Percentiles rank a stretch among this genome's conserved stretches.
Evolutionary conservation across 2,329 filamentous ascomycete genomes (phyloP).

Genomic region (Sclerotinia nivalis): DNA sequence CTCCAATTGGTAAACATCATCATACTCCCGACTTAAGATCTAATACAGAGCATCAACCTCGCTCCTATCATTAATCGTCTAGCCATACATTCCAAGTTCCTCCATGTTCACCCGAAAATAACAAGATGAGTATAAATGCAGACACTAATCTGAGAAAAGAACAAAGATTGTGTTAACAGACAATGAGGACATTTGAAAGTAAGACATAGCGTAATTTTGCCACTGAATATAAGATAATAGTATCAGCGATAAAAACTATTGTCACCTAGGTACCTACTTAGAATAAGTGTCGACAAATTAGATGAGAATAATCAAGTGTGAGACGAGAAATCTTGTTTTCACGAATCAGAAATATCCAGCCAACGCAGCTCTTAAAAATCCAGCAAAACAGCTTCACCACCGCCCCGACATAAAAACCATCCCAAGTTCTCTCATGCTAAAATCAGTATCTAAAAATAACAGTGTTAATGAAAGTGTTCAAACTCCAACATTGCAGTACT

Average conservation of each 20-base stretch:
- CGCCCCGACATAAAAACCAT: neutral
- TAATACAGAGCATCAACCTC: too few species aligned
- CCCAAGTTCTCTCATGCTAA: too few species aligned
- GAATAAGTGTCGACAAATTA: neutral
- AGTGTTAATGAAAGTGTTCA: neutral
- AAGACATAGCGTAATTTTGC: neutral
- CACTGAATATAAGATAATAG: neutral
- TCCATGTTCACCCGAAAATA: too few species aligned
- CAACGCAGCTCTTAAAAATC: neutral
- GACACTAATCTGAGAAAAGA: too few species aligned
- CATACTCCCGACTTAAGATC: too few species aligned
- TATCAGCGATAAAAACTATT: neutral
- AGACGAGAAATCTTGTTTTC: neutral
- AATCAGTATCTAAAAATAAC: accelerated
- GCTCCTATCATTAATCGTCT: too few species aligned
- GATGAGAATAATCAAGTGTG: neutral
- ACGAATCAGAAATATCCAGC: neutral
- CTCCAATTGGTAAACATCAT: too few species aligned
- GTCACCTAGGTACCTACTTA: too few species aligned
- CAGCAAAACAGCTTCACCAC: accelerated
- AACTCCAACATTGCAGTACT: neutral
- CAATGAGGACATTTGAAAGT: neutral
- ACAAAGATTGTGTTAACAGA: too few species aligned
- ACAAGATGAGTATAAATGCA: too few species aligned
- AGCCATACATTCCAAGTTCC: too few species aligned